These are phyloP conservation scores for Chaetomium globosum DNA, from an alignment of 2,329 filamentous ascomycete species.

Conservation along the genomic window DNA sequence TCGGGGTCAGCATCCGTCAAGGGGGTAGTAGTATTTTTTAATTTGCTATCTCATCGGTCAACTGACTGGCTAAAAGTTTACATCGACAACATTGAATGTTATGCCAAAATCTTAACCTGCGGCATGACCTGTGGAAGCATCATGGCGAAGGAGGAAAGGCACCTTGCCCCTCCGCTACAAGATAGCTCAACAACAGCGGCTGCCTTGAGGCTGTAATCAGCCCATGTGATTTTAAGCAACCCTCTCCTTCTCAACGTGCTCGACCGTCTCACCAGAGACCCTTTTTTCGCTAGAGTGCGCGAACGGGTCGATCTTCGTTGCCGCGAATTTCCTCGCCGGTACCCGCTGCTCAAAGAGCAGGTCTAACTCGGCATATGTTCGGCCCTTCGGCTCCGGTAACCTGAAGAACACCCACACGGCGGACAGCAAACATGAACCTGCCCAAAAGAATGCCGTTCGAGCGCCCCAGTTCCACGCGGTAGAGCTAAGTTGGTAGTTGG, in stretches of 20 bases:
- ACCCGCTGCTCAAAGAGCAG: constrained; percentile 39
- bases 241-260: constrained; percentile 13
- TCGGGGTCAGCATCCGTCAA: background rate
- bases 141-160: background rate
- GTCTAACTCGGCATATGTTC: constrained; percentile 40
- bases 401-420: constrained; percentile 50
- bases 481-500: constrained; percentile 33
- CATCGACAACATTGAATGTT: background rate
- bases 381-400: constrained; percentile 44
- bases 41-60: too few relatives aligned
- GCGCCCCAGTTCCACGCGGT: constrained; percentile 45
- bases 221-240: background rate
- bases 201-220: background rate
- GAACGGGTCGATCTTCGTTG: constrained; percentile 24
- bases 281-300: constrained; percentile 3
- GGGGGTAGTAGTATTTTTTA: background rate
- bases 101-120: too few relatives aligned
- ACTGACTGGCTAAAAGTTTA: too few relatives aligned
- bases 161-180: too few relatives aligned
- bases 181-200: too few relatives aligned
- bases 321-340: constrained; percentile 28
- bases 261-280: constrained; percentile 8
- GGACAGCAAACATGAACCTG: constrained; percentile 45
- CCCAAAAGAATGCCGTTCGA: constrained; percentile 46
- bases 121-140: background rate